Evolutionary conservation across 2,329 filamentous ascomycete genomes (phyloP).

Genomic region (Neonectria sp.): DNA sequence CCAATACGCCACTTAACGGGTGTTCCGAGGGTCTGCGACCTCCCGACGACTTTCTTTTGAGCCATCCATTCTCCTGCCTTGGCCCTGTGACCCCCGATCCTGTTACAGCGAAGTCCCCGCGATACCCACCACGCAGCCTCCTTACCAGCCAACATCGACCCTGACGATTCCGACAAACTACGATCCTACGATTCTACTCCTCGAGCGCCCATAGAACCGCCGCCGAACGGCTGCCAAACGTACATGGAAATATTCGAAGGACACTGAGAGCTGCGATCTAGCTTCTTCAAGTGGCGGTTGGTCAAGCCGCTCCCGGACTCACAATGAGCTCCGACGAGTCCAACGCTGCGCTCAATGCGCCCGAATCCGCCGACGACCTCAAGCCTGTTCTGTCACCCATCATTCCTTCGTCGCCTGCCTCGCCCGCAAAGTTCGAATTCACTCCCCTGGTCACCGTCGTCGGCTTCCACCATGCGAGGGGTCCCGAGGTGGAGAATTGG

Average conservation of each 20-base stretch:
- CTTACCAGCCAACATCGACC: constrained; percentile 31
- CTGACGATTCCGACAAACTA: neutral
- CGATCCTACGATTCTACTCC: neutral
- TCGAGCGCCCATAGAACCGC: neutral
- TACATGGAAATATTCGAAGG: constrained; percentile 44
- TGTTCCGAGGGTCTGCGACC: neutral
- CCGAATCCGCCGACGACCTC: constrained; percentile 42
- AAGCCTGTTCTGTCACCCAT: constrained; percentile 53
- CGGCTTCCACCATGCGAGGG: constrained; percentile 87
- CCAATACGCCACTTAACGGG: constrained; percentile 1
- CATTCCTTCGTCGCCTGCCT: constrained; percentile 49
- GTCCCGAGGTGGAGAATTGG: constrained; percentile 95
- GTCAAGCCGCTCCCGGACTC: constrained; percentile 15
- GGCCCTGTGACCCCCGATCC: neutral
- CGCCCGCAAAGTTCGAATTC: constrained; percentile 60
- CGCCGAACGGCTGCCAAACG: constrained; percentile 25
- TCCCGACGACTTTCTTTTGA: neutral
- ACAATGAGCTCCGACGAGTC: constrained; percentile 51
- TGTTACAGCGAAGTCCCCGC: neutral
- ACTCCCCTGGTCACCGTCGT: constrained; percentile 83
- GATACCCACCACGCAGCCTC: constrained; percentile 21
- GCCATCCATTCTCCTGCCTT: neutral
- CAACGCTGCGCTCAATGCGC: constrained; percentile 40
- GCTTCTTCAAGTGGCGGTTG: constrained; percentile 27
- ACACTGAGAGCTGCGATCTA: constrained; percentile 31